These are phyloP conservation scores for Chlorella sp. DNA, from an alignment of 139 green algal species.

Conservation along the genomic window DNA sequence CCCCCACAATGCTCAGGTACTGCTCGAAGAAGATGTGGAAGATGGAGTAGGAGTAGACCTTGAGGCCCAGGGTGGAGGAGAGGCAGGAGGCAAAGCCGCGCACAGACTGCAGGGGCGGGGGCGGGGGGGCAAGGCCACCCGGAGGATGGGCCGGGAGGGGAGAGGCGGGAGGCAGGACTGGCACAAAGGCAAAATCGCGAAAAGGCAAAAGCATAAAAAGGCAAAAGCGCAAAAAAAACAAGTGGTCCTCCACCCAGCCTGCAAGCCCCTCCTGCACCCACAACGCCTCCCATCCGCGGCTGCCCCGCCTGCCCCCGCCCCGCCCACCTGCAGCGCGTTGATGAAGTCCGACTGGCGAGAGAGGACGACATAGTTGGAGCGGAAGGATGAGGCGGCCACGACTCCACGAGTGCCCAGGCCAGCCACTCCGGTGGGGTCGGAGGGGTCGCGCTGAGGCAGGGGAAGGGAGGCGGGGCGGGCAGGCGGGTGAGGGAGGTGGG, in stretches of 20 bases:
- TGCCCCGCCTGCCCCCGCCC: not conserved
- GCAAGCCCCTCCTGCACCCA: not conserved
- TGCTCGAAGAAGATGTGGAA: conserved; percentile 98
- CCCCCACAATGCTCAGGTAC: conserved; percentile 74
- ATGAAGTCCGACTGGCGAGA: conserved; percentile 89
- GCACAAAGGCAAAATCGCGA: not conserved
- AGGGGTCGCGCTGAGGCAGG: conserved; percentile 9
- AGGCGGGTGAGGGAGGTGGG: not conserved
- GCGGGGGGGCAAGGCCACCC: not conserved
- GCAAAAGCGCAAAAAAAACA: too few species aligned
- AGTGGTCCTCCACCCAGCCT: not conserved
- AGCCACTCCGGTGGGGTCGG: conserved; percentile 42
- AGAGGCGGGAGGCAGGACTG: not conserved
- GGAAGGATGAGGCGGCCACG: conserved; percentile 78
- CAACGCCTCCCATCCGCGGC: not conserved
- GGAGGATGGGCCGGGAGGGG: not conserved
- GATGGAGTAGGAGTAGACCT: conserved; percentile 88
- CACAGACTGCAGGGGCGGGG: conserved; percentile 32
- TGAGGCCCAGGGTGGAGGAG: conserved; percentile 58
- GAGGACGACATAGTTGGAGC: conserved; percentile 85
- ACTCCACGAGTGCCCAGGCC: conserved; percentile 55
- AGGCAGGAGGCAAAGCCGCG: conserved; percentile 32
- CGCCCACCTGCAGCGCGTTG: conserved; percentile 59
- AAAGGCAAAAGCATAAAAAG: too few species aligned
- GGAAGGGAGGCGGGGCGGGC: not conserved